Evolutionary conservation across 2,329 filamentous ascomycete species (phyloP), one percentile per base, ranked within the genome.

Genomic region (Emericellopsis cladophorae): DNA sequence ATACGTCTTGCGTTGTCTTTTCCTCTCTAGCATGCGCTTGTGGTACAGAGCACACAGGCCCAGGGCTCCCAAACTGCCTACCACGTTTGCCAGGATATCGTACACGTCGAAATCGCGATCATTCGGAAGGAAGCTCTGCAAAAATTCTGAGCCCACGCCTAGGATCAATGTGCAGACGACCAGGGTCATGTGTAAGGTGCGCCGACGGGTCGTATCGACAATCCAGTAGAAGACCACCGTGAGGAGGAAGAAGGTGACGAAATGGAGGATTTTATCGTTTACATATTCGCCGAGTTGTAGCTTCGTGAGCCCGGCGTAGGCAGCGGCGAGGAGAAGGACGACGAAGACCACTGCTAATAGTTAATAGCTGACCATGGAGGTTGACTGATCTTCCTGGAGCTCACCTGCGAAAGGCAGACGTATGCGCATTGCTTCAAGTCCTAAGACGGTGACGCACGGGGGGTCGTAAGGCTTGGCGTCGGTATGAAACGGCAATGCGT

Each of bases 171-270:
- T 93, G 65, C 87, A 93, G 45, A 87, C 70, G 18, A 87, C 58
- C 22, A 95, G 66, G 12, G 89, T 94, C 48, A 95, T 66, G 61
- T 98, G 83, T 38, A 95, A 68, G 16, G 79, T 82, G 50, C 90
- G 84, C 40, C 90, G 81, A 46, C 92, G 84, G 47, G 80, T 83
- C 40, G 88, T 93, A 59, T 98, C 92, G 52, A 95, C 65, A 56
- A 95, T 84, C 88, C 92, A 98, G 76, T 98, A 98, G 72, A 96
- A 96, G 50, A 75, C 66, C 48, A 84, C 62, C 14, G 90, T 95
- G 40, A 98, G 74, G 49, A 86, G 57, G 70, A 96, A 95, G 68
- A 98, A 96, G 52, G 84, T 89, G 44, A 88, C 46, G 51, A 84
- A 72, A 62, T 96, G 92, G 23, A 96, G 73, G 54, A 84, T 67